A percentile compares a stretch with the other conserved stretches of the same genome.
These are phyloP conservation scores for Pilaira anomala DNA, from an alignment of 192 early-diverging fungal genomes.

Conservation along the genomic window DNA sequence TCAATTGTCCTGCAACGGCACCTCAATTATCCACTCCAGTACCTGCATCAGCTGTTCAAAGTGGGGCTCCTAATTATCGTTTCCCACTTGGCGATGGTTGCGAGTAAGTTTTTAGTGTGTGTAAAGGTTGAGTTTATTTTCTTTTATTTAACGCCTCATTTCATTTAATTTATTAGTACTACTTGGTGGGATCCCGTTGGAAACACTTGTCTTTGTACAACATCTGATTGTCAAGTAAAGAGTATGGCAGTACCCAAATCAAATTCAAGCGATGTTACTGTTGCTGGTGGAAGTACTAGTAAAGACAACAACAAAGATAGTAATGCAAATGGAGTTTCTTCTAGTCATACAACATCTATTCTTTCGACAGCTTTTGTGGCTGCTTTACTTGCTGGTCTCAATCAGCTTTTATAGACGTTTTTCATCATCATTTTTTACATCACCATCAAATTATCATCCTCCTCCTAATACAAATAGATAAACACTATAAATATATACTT, in stretches of 20 bases:
- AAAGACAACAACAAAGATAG: too few species aligned
- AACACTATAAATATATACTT: too few species aligned
- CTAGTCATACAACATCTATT: too few species aligned
- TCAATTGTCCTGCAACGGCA: constrained; percentile 44
- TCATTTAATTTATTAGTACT: constrained; percentile 32
- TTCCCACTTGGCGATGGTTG: constrained; percentile 50
- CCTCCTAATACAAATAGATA: too few species aligned
- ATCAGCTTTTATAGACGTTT: too few species aligned
- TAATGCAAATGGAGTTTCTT: too few species aligned
- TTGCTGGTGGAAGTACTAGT: too few species aligned
- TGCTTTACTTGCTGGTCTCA: too few species aligned
- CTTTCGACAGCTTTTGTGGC: too few species aligned
- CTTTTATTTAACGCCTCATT: neutral
- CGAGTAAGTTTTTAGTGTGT: constrained; percentile 45
- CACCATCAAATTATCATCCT: too few species aligned
- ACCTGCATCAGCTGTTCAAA: constrained; percentile 30
- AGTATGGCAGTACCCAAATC: constrained; percentile 33
- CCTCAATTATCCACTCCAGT: constrained; percentile 42
- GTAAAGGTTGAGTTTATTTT: neutral
- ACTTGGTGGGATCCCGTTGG: constrained; percentile 66
- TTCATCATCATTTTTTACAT: too few species aligned
- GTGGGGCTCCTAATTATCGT: constrained; percentile 35
- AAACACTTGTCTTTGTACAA: constrained; percentile 52
- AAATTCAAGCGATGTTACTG: too few species aligned
- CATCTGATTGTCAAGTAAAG: constrained; percentile 48